Conservation (phyloP, 805 yeast species). For the Teunomyces aglyptinius region DNA sequence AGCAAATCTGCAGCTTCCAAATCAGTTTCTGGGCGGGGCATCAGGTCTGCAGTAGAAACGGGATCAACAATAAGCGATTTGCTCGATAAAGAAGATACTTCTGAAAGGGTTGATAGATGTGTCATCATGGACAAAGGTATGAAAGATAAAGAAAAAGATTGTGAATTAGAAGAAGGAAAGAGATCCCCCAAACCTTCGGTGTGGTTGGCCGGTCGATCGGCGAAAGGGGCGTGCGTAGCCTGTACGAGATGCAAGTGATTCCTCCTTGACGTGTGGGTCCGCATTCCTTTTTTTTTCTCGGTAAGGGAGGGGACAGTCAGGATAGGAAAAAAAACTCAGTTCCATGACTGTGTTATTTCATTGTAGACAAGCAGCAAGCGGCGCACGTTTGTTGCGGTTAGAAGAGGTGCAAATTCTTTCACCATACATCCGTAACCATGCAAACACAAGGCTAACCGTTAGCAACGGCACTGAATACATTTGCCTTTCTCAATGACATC, state of each 20-base stretch:
- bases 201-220: background rate
- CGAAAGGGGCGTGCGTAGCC: background rate
- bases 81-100: background rate
- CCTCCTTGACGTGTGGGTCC: background rate
- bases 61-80: background rate
- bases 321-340: background rate
- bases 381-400: too few relatives aligned
- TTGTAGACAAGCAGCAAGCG: too few relatives aligned
- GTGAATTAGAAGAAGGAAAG: background rate
- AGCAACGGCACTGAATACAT: background rate
- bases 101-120: background rate
- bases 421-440: background rate
- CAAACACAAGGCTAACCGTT: too few relatives aligned
- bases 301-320: background rate
- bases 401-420: background rate
- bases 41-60: constrained; percentile 7
- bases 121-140: background rate
- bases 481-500: background rate
- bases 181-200: background rate
- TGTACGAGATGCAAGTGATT: background rate
- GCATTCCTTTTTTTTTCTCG: background rate
- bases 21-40: constrained; percentile 6
- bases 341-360: background rate
- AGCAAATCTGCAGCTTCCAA: constrained; percentile 5
- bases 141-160: too few relatives aligned